Conservation (phyloP, 139 green algal genomes). For the Desmodesmus armatus region DNA sequence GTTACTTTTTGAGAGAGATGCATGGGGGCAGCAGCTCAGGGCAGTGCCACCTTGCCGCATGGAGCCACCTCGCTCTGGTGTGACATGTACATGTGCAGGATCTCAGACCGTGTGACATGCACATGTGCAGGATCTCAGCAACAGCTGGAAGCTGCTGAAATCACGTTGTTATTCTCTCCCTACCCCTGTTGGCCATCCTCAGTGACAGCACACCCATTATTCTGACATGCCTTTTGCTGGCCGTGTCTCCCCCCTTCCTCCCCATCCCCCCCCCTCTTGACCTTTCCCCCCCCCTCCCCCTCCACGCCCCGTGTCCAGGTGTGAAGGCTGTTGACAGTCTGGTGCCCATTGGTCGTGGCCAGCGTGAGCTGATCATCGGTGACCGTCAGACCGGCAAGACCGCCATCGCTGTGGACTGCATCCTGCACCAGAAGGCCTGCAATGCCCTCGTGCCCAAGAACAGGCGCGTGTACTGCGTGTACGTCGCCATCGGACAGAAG, state of each 20-base stretch:
- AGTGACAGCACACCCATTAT: background rate
- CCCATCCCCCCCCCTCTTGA: background rate
- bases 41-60: too few species aligned
- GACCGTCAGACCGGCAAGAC: constrained; percentile 95
- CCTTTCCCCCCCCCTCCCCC: background rate
- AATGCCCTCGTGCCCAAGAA: constrained; percentile 66
- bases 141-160: too few species aligned
- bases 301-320: constrained; percentile 56
- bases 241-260: background rate
- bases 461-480: constrained; percentile 87
- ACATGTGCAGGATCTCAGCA: too few species aligned
- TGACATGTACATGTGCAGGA: too few species aligned
- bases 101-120: too few species aligned
- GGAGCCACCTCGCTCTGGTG: too few species aligned
- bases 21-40: too few species aligned
- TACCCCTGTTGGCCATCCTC: too few species aligned
- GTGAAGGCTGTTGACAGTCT: constrained; percentile 88
- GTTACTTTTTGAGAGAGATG: too few species aligned
- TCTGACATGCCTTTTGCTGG: background rate
- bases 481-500: constrained; percentile 92
- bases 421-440: constrained; percentile 80
- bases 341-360: constrained; percentile 90
- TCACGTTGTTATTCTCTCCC: too few species aligned
- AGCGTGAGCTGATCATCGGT: constrained; percentile 94
- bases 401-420: constrained; percentile 90